These are phyloP conservation scores for Dacryopinax spathularia DNA, from an alignment of 768 basidiomycete genomes.

Conservation along the genomic window DNA sequence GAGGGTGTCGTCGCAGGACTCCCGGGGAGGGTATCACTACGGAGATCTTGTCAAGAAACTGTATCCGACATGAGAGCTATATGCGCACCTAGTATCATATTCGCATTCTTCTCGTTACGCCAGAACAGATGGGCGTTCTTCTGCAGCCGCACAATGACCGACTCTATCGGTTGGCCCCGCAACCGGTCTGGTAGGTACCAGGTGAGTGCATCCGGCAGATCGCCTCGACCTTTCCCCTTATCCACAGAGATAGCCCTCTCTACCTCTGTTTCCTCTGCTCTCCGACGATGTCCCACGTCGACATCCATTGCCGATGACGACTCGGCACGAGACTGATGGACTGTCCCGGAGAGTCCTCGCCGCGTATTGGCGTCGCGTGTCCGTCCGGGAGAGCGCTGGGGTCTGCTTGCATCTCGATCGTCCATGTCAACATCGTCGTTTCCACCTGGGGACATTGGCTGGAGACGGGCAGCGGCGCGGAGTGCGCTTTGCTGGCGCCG, in stretches of 20 bases:
- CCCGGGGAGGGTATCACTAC: not conserved
- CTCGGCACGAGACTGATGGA: not conserved
- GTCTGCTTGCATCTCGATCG: not conserved
- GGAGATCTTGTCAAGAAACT: not conserved
- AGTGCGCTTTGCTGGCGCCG: not conserved
- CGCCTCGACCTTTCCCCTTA: not conserved
- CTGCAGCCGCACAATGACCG: not conserved
- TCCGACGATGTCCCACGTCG: not conserved
- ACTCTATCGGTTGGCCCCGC: not conserved
- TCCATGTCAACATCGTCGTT: not conserved
- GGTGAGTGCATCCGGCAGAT: not conserved
- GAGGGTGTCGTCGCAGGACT: not conserved
- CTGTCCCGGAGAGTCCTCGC: not conserved
- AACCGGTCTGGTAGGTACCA: not conserved
- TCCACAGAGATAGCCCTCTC: not conserved
- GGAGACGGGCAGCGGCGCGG: not conserved
- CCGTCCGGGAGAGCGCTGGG: not conserved
- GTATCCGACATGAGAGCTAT: no score
- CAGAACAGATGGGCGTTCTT: constrained; percentile 1
- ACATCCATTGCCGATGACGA: not conserved
- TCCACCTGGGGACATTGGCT: not conserved
- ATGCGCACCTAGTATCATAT: not conserved
- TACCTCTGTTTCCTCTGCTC: not conserved
- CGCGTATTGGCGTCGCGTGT: not conserved
- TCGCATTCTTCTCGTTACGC: not conserved